Evolutionary conservation across 768 basidiomycete genomes (phyloP).

Genomic region (Collybiopsis luxurians): DNA sequence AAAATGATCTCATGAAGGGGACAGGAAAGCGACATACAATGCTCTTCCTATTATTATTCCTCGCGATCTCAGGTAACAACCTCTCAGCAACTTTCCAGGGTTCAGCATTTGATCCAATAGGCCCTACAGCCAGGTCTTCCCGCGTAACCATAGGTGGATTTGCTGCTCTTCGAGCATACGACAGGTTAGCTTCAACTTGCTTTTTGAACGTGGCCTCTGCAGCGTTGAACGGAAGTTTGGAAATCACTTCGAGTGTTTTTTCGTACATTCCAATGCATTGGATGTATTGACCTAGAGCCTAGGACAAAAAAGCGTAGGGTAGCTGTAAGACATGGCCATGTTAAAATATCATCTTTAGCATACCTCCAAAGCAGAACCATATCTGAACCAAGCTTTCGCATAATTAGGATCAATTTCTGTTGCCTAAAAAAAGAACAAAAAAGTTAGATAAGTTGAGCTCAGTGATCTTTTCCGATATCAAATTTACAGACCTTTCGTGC

Average conservation of each 20-base stretch:
- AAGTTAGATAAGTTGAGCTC: not conserved
- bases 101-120: not conserved
- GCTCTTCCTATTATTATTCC: no score
- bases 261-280: constrained; percentile 11
- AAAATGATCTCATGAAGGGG: no score
- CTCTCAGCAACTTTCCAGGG: constrained; percentile 18
- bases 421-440: constrained; percentile 11
- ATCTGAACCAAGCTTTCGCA: constrained; percentile 16
- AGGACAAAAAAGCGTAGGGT: not conserved
- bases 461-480: no score
- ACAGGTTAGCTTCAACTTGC: constrained; percentile 14
- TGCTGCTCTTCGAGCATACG: constrained; percentile 1
- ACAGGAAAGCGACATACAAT: not conserved
- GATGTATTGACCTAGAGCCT: not conserved
- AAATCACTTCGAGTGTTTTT: constrained; percentile 12
- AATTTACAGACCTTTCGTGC: constrained; percentile 13
- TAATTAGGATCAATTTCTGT: constrained; percentile 20
- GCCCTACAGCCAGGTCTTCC: not conserved
- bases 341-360: not conserved
- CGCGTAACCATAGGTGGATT: not conserved
- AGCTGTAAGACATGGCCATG: not conserved
- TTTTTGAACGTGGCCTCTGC: constrained; percentile 11
- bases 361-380: constrained; percentile 17
- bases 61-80: constrained; percentile 10
- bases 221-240: constrained; percentile 7